Evolutionary conservation across 2,329 filamentous ascomycete species (phyloP), one percentile per base, ranked within the genome.

Genomic region (Colletotrichum spinosum): DNA sequence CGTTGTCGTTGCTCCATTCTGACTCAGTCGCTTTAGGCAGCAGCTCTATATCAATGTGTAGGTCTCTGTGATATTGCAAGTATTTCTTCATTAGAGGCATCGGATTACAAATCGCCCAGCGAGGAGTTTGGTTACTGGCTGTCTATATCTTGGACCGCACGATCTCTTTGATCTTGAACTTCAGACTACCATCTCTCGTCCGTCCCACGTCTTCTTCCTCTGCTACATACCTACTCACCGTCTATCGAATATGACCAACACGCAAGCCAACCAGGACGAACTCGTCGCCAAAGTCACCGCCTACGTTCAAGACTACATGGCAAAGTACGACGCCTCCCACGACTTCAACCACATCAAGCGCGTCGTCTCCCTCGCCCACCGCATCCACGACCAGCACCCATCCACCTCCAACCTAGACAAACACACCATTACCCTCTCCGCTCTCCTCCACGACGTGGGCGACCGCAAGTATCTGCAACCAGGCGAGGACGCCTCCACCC

Each of bases 401-500:
- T 60, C 70, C 11, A 49, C 46, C 5, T 61, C 70, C 44, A 49
- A 72, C 15, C 73, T 80, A 37, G 83, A 92, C 74, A 79, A 78
- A 4, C 79, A 82, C 10, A 77, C 89, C 34, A 82, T 96, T 69
- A 87, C 87, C 35, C 88, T 97, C 34, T 82, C 88, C 2, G 92
- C 92, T 2, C 84, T 94, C 5, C 85, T 95, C n/a, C 94, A 97
- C 79, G 94, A 97, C 72, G 90, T 97, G 15, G 93, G 92, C 67
- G 94, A 97, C 79, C 89, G 86, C 76, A 97, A 97, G 79, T 97
- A 97, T 76, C 77, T 89, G 13, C 73, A 81, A 60, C 80, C 85
- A 1, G 84, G 83, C 60, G 82, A 90, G 69, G 85, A 90, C 73
- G 73, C 81, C 4, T 81, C 85, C 3, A 87, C 84, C 12, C 78